Base-by-base conservation (phyloP, 306 rosid species). In the Corylus avellana region DNA sequence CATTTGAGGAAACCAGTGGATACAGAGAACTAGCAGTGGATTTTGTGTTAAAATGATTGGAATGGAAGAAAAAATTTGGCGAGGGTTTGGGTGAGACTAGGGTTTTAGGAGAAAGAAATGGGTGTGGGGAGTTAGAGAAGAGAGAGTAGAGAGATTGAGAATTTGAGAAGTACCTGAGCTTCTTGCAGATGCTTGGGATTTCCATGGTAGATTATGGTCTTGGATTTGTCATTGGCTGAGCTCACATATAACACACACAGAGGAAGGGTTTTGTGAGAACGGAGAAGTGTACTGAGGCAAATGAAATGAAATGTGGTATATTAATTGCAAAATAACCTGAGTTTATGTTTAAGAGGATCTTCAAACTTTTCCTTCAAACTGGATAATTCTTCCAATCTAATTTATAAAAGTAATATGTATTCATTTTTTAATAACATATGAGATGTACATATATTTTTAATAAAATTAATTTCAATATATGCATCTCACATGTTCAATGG, bases 161-260 rank as follows among this genome's bases (percentile, higher is more conserved):
- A 32, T 47, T 79, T n/a, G 84, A 75, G 78, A 83, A 77, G 87
- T 81, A 85, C 89, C 92, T 86, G 79, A 73, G 67, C 59, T 37
- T 83, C 22, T 79, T 57, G 80, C 56, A 72, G 27, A 83, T 72
- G 78, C 70, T 72, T 72, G 77, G 78, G 72, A 83, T 47, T 78
- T 63, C 85, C 88, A 87, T 87, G 57, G 74, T 18, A 10, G 70
- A 64, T 64, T 37, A 17, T 2, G 25, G 70, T 35, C 46, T 42
- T 42, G 46, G 46, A 42, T 42, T 5, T 42, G 46, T 42, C 46
- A 42, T 42, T 42, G 46, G 7, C 46, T 42, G 46, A 42, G 46
- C 8, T 42, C 46, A 42, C 46, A 42, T 42, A 42, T 42, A 42
- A 5, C 46, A 42, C 46, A 42, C 46, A 42, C 8, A 6, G 0